Conservation (phyloP, 352 stramenopile genomes). For the Pythium aquatile region DNA sequence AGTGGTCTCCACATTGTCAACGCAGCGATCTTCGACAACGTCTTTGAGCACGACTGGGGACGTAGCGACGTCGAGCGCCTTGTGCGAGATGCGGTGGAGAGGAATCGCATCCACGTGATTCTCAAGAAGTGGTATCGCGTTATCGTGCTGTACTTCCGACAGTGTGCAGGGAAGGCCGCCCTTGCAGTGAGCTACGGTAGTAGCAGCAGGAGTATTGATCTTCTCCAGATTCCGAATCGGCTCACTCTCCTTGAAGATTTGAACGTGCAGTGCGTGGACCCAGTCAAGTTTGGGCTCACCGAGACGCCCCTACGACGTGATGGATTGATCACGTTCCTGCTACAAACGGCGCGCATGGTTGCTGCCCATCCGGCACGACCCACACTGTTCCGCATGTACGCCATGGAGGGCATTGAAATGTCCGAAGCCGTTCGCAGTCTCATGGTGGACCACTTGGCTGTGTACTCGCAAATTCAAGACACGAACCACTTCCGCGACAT, state of each 20-base stretch:
- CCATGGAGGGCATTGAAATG: slow-evolving; percentile 57
- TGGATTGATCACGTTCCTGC: slow-evolving; percentile 43
- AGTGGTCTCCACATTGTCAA: slow-evolving; percentile 30
- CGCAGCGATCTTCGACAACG: slow-evolving; percentile 31
- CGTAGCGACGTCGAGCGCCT: slow-evolving; percentile 47
- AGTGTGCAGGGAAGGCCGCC: slow-evolving; percentile 38
- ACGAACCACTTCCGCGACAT: slow-evolving; percentile 55
- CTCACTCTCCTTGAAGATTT: slow-evolving; percentile 59
- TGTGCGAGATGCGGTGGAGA: slow-evolving; percentile 65
- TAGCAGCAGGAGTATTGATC: slow-evolving; percentile 17
- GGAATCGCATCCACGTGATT: slow-evolving; percentile 46
- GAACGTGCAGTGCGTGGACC: slow-evolving; percentile 52
- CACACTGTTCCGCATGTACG: slow-evolving; percentile 34
- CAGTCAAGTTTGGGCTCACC: slow-evolving; percentile 41
- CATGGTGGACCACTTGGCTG: slow-evolving; percentile 48
- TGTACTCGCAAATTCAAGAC: slow-evolving; percentile 66
- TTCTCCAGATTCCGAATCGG: slow-evolving; percentile 50
- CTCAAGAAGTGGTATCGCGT: slow-evolving; percentile 53
- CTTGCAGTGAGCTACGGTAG: slow-evolving; percentile 3
- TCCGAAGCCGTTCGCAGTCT: slow-evolving; percentile 51
- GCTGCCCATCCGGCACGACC: slow-evolving; percentile 41
- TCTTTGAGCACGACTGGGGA: slow-evolving; percentile 61
- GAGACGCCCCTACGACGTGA: slow-evolving; percentile 51
- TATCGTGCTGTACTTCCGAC: slow-evolving; percentile 63
- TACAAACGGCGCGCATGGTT: slow-evolving; percentile 48